Conservation (phyloP, 2,329 filamentous ascomycete genomes). For the Chaetomiaceae sp. region DNA sequence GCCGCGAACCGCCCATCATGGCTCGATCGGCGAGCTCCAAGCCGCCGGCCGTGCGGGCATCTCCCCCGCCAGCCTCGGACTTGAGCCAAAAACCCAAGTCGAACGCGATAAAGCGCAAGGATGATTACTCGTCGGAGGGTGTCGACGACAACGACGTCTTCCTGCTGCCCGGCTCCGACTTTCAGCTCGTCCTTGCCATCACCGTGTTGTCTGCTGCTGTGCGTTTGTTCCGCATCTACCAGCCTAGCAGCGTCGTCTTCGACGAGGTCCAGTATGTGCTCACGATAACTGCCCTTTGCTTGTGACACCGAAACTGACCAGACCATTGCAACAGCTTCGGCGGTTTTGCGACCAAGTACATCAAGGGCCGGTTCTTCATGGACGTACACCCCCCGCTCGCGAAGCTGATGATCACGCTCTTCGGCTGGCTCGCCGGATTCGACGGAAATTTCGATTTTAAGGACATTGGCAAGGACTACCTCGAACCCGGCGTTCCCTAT, state of each 20-base stretch:
- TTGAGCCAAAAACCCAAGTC: slow-evolving; percentile 23
- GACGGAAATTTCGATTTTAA: slow-evolving; percentile 97
- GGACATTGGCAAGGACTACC: slow-evolving; percentile 97
- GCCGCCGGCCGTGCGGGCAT: slow-evolving; percentile 31
- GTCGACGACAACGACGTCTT: slow-evolving; percentile 91
- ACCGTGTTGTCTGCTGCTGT: slow-evolving; percentile 74
- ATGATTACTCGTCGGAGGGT: slow-evolving; percentile 70
- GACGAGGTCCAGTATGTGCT: slow-evolving; percentile 92
- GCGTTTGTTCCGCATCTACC: slow-evolving; percentile 91
- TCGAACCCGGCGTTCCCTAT: slow-evolving; percentile 92
- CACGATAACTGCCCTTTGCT: slow-evolving; percentile 2
- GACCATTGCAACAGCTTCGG: slow-evolving; percentile 65
- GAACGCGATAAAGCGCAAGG: slow-evolving; percentile 31
- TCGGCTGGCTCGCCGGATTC: slow-evolving; percentile 92
- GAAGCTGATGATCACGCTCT: slow-evolving; percentile 92
- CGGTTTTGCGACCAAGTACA: slow-evolving; percentile 97
- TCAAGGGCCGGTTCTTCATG: slow-evolving; percentile 99
- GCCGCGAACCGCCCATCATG: slow-evolving; percentile 30
- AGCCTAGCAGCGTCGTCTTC: slow-evolving; percentile 94
- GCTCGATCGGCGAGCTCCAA: slow-evolving; percentile 37
- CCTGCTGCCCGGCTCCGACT: slow-evolving; percentile 77
- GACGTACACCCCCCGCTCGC: slow-evolving; percentile 97
- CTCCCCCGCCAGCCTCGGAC: slow-evolving; percentile 20
- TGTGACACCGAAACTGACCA: slow-evolving; percentile 21
- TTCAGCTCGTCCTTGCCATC: slow-evolving; percentile 67